These are phyloP conservation scores for Waltiozyma solani DNA, from an alignment of 1,139 yeast genomes.

Conservation along the genomic window DNA sequence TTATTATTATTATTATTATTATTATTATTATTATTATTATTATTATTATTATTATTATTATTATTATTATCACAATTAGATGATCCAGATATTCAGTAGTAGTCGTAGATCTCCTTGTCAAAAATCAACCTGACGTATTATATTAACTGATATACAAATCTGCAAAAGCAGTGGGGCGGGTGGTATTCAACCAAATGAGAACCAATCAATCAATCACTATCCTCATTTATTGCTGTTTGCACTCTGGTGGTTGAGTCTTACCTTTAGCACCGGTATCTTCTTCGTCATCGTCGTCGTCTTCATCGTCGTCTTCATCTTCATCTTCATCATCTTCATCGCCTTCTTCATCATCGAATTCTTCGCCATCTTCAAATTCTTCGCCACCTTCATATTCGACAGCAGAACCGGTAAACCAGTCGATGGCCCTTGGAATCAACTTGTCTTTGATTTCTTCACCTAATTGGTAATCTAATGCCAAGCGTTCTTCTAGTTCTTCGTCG, in stretches of 20 bases:
- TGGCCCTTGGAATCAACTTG: constrained; percentile 88
- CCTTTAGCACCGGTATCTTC: constrained; percentile 18
- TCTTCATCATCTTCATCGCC: constrained; percentile 18
- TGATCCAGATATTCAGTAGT: no score
- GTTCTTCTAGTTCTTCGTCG: constrained; percentile 69
- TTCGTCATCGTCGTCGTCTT: constrained; percentile 1
- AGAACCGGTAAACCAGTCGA: constrained; percentile 97
- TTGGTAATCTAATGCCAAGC: constrained; percentile 88
- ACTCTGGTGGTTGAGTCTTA: constrained; percentile 64
- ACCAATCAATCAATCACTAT: no score
- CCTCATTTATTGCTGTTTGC: constrained; percentile 45
- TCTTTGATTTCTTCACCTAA: constrained; percentile 96
- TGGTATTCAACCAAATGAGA: no score
- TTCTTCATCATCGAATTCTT: constrained; percentile 28
- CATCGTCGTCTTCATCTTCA: constrained; percentile 9
- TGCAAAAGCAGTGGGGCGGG: no score
- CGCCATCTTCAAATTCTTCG: constrained; percentile 34
- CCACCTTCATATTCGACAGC: constrained; percentile 63
- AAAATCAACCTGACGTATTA: no score
- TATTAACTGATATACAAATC: no score
- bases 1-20: no score
- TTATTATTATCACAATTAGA: neutral
- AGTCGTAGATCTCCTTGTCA: no score
- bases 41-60: no score
- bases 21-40: no score